Percentiles rank a stretch among this genome's conserved stretches.
These are phyloP conservation scores for Podospora conica DNA, from an alignment of 495 filamentous ascomycete genomes.

Conservation along the genomic window DNA sequence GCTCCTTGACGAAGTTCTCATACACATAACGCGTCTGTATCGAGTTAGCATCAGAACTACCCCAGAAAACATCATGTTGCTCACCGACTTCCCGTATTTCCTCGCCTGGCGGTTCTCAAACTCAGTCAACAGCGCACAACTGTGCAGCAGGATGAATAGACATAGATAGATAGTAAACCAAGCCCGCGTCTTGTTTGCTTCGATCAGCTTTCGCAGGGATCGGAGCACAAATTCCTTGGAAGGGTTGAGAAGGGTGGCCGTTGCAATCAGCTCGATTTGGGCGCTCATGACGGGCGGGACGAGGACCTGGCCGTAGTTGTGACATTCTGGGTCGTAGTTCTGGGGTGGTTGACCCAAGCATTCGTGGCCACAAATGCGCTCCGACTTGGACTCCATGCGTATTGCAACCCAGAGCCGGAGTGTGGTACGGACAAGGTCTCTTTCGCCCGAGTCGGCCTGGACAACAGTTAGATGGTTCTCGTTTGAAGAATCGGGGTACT, in stretches of 20 bases:
- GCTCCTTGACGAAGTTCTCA: too few relatives aligned
- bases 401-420: background rate
- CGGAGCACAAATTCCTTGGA: conserved; percentile 24
- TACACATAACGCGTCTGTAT: too few relatives aligned
- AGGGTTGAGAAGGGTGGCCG: conserved; percentile 13
- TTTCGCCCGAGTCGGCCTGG: too few relatives aligned
- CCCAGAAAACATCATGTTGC: too few relatives aligned
- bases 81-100: too few relatives aligned
- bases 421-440: too few relatives aligned
- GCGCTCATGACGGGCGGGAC: conserved; percentile 1
- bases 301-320: background rate
- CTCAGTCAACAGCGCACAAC: conserved; percentile 2
- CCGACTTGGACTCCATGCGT: background rate
- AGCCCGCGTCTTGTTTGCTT: conserved; percentile 20
- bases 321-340: background rate
- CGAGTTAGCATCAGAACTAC: too few relatives aligned
- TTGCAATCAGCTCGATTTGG: conserved; percentile 4
- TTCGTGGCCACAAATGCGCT: background rate
- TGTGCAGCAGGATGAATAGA: conserved; percentile 31
- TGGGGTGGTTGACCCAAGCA: background rate
- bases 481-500: too few relatives aligned
- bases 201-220: conserved; percentile 25
- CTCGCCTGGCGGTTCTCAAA: too few relatives aligned
- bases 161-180: conserved; percentile 31
- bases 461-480: too few relatives aligned